Evolutionary conservation across 202 grass and related monocot genomes (phyloP).

Genomic region (Carex sylvatica): DNA sequence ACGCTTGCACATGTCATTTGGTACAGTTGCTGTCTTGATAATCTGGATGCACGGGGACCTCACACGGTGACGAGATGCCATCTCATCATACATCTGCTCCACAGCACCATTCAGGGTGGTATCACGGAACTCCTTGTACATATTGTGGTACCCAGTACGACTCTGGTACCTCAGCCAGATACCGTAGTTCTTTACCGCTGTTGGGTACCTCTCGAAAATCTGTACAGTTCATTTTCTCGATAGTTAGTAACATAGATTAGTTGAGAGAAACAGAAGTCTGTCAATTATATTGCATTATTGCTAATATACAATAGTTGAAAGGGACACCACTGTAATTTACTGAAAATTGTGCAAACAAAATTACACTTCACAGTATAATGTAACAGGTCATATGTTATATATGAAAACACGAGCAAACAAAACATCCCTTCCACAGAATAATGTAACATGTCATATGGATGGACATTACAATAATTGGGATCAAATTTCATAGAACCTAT

Average conservation of each 20-base stretch:
- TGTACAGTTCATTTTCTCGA: not conserved
- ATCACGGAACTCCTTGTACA: slow-evolving; percentile 93
- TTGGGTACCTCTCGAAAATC: slow-evolving; percentile 83
- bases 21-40: slow-evolving; percentile 57
- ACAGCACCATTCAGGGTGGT: slow-evolving; percentile 76
- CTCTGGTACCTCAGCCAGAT: slow-evolving; percentile 91
- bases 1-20: slow-evolving; percentile 75
- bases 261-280: not conserved
- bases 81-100: slow-evolving; percentile 87
- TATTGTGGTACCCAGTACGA: slow-evolving; percentile 86
- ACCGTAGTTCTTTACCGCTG: slow-evolving; percentile 85
- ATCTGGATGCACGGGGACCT: slow-evolving; percentile 77
- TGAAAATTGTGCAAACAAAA: not conserved
- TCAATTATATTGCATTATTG: not conserved
- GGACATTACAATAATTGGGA: not conserved
- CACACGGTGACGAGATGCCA: slow-evolving; percentile 87
- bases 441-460: not conserved
- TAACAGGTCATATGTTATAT: not conserved
- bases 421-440: not conserved
- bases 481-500: not conserved
- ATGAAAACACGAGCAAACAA: not conserved
- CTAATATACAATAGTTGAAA: not conserved
- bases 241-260: not conserved
- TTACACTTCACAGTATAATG: not conserved
- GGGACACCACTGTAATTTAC: not conserved